Evolutionary conservation across 352 stramenopile species (phyloP).

Genomic region (Hyaloperonospora arabidopsidis): DNA sequence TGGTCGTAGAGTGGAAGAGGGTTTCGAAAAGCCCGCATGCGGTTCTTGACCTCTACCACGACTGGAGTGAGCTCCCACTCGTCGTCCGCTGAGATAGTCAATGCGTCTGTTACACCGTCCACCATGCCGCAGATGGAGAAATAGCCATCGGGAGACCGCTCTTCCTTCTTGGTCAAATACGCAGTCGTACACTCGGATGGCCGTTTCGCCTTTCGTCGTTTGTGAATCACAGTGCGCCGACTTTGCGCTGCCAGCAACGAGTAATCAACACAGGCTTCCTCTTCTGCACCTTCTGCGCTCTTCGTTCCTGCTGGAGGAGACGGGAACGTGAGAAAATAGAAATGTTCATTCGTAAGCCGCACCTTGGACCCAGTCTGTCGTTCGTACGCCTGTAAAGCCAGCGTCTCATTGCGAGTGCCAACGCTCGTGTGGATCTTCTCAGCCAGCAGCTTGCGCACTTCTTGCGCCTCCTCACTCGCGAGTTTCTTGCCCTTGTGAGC

Average conservation of each 20-base stretch:
- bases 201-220: slow-evolving; percentile 5
- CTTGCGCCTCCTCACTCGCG: slow-evolving; percentile 27
- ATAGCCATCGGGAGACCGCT: slow-evolving; percentile 18
- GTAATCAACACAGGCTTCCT: slow-evolving; percentile 19
- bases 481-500: slow-evolving; percentile 42
- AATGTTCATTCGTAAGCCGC: slow-evolving; percentile 57
- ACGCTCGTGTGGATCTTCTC: slow-evolving; percentile 62
- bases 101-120: slow-evolving; percentile 56
- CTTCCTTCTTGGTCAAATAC: slow-evolving; percentile 4
- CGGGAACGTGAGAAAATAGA: slow-evolving; percentile 63
- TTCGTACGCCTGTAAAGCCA: slow-evolving; percentile 60
- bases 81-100: slow-evolving; percentile 45
- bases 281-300: background rate
- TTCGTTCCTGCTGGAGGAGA: slow-evolving; percentile 1
- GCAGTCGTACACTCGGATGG: slow-evolving; percentile 1
- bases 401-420: slow-evolving; percentile 56
- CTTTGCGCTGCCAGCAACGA: slow-evolving; percentile 19
- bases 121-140: slow-evolving; percentile 81
- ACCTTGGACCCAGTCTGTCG: slow-evolving; percentile 47
- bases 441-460: slow-evolving; percentile 34
- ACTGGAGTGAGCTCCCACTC: slow-evolving; percentile 55
- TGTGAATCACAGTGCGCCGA: slow-evolving; percentile 12
- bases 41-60: slow-evolving; percentile 76
- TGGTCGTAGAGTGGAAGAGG: slow-evolving; percentile 62
- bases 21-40: slow-evolving; percentile 47